Conservation (phyloP, 176 grass and related monocot genomes). For the Avena sativa region DNA sequence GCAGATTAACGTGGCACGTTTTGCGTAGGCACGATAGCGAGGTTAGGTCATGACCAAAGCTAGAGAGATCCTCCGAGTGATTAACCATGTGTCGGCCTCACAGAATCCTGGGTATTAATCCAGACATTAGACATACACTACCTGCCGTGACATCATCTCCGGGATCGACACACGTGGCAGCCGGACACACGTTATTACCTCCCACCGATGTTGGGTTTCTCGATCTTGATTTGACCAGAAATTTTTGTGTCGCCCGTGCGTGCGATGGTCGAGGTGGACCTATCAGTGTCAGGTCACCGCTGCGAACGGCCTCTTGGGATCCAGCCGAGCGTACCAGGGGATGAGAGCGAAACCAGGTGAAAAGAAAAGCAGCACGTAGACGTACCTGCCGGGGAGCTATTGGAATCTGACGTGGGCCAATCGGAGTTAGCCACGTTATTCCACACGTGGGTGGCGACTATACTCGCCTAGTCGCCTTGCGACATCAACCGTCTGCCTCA, state of each 20-base stretch:
- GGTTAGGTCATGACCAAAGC: neutral
- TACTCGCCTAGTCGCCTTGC: neutral
- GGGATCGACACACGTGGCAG: neutral
- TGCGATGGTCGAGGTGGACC: slow-evolving; percentile 14
- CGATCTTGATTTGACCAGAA: neutral
- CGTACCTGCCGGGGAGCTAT: neutral
- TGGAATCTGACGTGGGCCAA: neutral
- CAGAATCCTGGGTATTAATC: neutral
- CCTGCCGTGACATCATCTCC: neutral
- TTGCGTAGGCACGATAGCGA: slow-evolving; percentile 1
- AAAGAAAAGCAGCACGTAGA: neutral
- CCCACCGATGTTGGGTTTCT: neutral
- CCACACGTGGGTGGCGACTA: neutral
- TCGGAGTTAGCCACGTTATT: neutral
- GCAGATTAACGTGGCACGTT: slow-evolving; percentile 5
- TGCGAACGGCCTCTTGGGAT: slow-evolving; percentile 9
- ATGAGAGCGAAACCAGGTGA: neutral
- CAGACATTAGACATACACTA: neutral
- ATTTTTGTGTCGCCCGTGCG: neutral
- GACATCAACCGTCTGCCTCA: neutral
- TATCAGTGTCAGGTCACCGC: slow-evolving; percentile 21
- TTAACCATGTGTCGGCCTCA: neutral
- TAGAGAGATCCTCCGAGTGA: neutral
- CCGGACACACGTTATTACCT: neutral
- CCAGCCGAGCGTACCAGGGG: slow-evolving; percentile 12